phyloP scores from a whole-genome alignment of 495 filamentous ascomycete genomes.

The Pyrenula aspistea region DNA sequence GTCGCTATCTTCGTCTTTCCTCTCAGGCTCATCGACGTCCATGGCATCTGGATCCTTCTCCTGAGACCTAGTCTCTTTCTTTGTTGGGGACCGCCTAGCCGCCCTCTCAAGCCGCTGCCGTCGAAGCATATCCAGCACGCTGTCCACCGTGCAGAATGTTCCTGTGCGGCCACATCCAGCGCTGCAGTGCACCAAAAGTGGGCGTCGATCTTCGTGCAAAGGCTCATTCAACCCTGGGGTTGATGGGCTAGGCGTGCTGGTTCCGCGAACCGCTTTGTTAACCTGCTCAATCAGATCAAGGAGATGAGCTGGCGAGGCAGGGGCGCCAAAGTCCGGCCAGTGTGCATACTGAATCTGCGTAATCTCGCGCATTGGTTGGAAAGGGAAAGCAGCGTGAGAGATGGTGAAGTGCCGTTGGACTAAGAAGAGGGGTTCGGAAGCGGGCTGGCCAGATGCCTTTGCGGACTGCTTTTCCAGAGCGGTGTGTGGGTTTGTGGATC shows the following conservation, averaged over 20 bases:
- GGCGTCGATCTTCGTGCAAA: constrained; percentile 43
- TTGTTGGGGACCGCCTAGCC: not conserved
- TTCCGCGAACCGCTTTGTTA: constrained; percentile 37
- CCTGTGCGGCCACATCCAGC: constrained; percentile 93
- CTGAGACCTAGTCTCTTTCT: constrained; percentile 1
- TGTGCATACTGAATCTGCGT: constrained; percentile 88
- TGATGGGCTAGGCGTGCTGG: constrained; percentile 20
- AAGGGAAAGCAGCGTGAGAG: constrained; percentile 64
- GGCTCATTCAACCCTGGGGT: constrained; percentile 29
- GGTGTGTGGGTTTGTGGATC: constrained; percentile 11
- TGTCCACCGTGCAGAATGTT: constrained; percentile 93
- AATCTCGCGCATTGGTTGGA: constrained; percentile 79
- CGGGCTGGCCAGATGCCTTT: constrained; percentile 10
- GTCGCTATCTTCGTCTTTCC: constrained; percentile 23
- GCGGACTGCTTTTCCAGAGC: constrained; percentile 4
- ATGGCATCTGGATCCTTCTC: constrained; percentile 21
- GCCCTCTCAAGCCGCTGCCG: constrained; percentile 42
- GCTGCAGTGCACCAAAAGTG: constrained; percentile 87
- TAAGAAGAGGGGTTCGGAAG: constrained; percentile 55
- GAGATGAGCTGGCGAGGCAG: constrained; percentile 76
- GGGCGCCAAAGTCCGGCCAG: constrained; percentile 95
- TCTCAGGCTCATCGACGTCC: constrained; percentile 26
- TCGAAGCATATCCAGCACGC: constrained; percentile 86
- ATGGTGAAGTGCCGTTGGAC: constrained; percentile 81
- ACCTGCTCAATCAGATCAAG: constrained; percentile 79